These are phyloP conservation scores for Pythium dissotocum DNA, from an alignment of 352 stramenopile genomes.

Conservation along the genomic window DNA sequence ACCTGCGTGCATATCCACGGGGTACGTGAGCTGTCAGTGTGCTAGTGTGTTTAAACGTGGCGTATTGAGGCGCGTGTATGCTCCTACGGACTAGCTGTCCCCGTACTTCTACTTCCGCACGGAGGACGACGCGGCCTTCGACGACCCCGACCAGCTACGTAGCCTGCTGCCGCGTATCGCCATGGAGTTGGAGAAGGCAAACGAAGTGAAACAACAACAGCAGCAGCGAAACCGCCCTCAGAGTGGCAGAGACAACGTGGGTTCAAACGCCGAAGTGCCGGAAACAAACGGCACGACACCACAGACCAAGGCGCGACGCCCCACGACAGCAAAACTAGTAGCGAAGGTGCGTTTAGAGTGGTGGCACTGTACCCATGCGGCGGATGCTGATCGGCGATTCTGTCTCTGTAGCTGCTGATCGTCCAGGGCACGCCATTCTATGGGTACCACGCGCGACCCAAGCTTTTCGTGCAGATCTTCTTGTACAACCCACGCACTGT, in stretches of 20 bases:
- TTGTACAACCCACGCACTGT: slow-evolving; percentile 80
- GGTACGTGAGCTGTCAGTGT: slow-evolving; percentile 27
- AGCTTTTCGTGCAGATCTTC: slow-evolving; percentile 89
- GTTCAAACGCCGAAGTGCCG: background rate
- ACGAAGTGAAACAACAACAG: slow-evolving; percentile 49
- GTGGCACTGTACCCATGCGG: background rate
- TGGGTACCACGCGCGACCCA: slow-evolving; percentile 72
- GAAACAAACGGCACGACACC: background rate
- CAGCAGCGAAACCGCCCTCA: slow-evolving; percentile 21
- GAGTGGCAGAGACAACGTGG: background rate
- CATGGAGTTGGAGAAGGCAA: slow-evolving; percentile 65
- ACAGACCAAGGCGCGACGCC: background rate
- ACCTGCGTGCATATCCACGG: slow-evolving; percentile 89
- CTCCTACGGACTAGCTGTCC: slow-evolving; percentile 50
- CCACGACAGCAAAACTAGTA: slow-evolving; percentile 39
- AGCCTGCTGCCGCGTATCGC: slow-evolving; percentile 66
- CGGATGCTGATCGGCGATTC: background rate
- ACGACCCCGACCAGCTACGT: slow-evolving; percentile 59
- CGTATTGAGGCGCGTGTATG: background rate
- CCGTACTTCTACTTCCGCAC: slow-evolving; percentile 89
- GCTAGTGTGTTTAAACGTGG: background rate
- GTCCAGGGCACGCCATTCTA: slow-evolving; percentile 90
- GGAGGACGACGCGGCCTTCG: slow-evolving; percentile 63
- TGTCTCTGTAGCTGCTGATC: slow-evolving; percentile 67
- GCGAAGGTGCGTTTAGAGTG: slow-evolving; percentile 51